A percentile compares a stretch with the other conserved stretches of the same genome.
Conservation (phyloP, 169 alveolate species). For the Toxoplasma gondii region DNA sequence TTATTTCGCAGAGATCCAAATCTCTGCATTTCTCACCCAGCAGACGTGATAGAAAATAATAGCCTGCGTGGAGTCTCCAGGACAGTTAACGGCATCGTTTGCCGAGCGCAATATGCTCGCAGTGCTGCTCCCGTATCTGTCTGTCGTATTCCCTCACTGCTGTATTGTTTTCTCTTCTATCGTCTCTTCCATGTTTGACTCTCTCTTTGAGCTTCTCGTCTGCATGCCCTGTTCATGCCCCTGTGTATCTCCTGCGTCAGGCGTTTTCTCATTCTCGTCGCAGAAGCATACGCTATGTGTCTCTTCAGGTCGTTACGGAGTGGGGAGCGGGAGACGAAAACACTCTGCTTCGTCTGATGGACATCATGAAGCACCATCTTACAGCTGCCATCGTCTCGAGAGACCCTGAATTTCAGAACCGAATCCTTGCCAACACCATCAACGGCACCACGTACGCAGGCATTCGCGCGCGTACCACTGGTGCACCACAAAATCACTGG, state of each 20-base stretch:
- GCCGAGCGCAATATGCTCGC: no score
- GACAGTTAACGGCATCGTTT: no score
- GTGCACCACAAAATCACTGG: constrained; percentile 94
- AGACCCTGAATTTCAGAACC: constrained; percentile 74
- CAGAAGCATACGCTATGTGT: background rate
- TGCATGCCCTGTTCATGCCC: background rate
- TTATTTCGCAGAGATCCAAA: no score
- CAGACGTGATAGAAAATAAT: no score
- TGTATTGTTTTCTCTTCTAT: no score
- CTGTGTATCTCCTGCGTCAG: background rate
- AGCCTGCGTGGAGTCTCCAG: no score
- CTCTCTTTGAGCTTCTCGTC: background rate
- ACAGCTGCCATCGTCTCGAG: constrained; percentile 89
- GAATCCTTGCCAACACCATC: constrained; percentile 76
- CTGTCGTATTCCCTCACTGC: no score
- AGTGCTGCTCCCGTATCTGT: no score
- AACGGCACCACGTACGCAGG: constrained; percentile 90
- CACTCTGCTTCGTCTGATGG: constrained; percentile 72
- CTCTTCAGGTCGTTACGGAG: constrained; percentile 80
- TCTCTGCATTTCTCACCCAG: no score
- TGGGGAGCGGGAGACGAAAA: constrained; percentile 71
- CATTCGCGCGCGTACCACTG: constrained; percentile 92
- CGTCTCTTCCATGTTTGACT: no score
- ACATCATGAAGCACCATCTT: constrained; percentile 78
- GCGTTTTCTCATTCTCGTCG: background rate